Conservation (phyloP, 371 early-diverging fungal species). For the Mortierella sp. region DNA sequence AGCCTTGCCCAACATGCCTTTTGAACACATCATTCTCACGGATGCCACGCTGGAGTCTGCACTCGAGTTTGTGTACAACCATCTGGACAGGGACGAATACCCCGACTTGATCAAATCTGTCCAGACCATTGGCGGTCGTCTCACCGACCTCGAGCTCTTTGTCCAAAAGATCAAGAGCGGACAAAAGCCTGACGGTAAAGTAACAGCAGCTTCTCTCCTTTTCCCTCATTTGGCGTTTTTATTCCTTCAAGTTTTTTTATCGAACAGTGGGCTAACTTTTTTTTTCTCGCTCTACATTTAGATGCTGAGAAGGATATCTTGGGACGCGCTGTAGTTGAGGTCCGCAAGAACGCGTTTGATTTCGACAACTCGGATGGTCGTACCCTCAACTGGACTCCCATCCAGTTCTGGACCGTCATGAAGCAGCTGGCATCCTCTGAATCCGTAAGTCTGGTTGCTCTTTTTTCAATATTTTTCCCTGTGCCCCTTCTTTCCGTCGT, state of each 20-base stretch:
- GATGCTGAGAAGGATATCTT: slow-evolving; percentile 88
- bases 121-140: slow-evolving; percentile 84
- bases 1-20: slow-evolving; percentile 81
- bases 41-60: slow-evolving; percentile 80
- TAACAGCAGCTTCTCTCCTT: background rate
- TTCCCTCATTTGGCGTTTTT: no score
- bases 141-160: slow-evolving; percentile 87
- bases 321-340: slow-evolving; percentile 79
- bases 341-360: slow-evolving; percentile 86
- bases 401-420: slow-evolving; percentile 84
- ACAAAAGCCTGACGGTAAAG: slow-evolving; percentile 67
- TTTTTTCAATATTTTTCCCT: no score
- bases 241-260: background rate
- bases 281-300: slow-evolving; percentile 24
- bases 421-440: slow-evolving; percentile 67
- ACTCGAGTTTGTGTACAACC: slow-evolving; percentile 69
- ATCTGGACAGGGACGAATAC: slow-evolving; percentile 64
- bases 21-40: slow-evolving; percentile 74
- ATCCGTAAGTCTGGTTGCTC: slow-evolving; percentile 58
- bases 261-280: background rate
- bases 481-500: background rate
- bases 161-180: slow-evolving; percentile 87
- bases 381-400: slow-evolving; percentile 69
- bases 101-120: slow-evolving; percentile 70
- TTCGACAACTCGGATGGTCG: slow-evolving; percentile 70